phyloP scores from a whole-genome alignment of 1,139 yeast genomes.

The Taiozyma sp. region DNA sequence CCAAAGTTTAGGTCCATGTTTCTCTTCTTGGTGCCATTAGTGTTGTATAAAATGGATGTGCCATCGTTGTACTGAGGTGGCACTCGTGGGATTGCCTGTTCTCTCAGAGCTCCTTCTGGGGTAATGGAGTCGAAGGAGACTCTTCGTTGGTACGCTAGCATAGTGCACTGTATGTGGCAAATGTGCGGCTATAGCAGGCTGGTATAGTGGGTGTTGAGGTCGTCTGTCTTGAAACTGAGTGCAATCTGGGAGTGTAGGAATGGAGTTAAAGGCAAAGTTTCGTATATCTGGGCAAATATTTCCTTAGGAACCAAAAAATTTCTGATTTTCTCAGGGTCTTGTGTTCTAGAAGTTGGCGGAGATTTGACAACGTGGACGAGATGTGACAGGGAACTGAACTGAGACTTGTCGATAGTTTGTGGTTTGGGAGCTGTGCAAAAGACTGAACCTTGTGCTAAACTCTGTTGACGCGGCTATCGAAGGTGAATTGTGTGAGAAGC shows the following conservation, averaged over 20 bases:
- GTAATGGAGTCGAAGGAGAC: slow-evolving; percentile 22
- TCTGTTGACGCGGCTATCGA: no score
- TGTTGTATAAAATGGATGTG: background rate
- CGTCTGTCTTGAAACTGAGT: no score
- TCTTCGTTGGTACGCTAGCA: slow-evolving; percentile 13
- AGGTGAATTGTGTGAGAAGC: no score
- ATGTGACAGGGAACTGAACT: no score
- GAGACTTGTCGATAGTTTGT: no score
- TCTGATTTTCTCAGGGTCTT: background rate
- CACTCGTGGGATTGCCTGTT: slow-evolving; percentile 20
- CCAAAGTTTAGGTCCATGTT: slow-evolving; percentile 18
- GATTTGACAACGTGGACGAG: no score
- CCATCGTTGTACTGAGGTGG: slow-evolving; percentile 19
- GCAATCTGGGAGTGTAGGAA: background rate
- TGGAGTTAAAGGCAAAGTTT: no score
- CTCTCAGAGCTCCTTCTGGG: slow-evolving; percentile 12
- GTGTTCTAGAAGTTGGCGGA: background rate
- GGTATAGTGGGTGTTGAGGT: no score
- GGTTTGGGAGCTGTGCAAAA: no score
- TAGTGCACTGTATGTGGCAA: background rate
- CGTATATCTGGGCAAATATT: no score
- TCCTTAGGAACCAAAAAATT: no score
- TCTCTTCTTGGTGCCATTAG: background rate
- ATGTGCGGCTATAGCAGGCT: background rate
- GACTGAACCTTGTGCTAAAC: no score